Base-by-base conservation (phyloP, 1,139 yeast species). In the Saccharomyces uvarum region DNA sequence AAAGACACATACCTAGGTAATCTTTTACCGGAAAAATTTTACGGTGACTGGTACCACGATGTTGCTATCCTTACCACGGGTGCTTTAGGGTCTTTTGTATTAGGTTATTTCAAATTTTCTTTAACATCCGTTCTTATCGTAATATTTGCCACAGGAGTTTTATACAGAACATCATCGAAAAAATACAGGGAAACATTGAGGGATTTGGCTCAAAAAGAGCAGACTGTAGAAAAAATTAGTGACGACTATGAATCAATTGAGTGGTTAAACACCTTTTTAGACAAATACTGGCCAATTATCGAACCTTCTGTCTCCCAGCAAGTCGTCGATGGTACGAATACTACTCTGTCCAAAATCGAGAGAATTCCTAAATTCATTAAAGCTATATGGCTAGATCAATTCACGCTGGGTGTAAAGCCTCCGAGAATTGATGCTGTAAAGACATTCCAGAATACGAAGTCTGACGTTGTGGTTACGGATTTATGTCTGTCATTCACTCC, bases 41-140 rank as follows among this genome's bases (percentile, higher is more conserved):
- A 86, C 64, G 99, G 99, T 54, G 97, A 93, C 66, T 93, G 99
- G 98, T 93, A 85, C 68, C 99, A 93, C 69, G 85, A 86, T 59
- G 84, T 86, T 14, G 97, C 81, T 0, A 77, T 82, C 50, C 75
- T 89, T 59, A 73, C 85, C 29, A 71, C 78, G 6, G 88, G 87
- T 1, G 90, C 86, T 0, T 67, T 86, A 13, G 69, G 86, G 21
- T 87, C 96, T 1, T 91, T 95, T 85, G 60, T 84, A 7, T 69
- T 88, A 50, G 99, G 98, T 14, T 80, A 86, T 73, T 80, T 87
- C 59, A 78, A 83, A 52, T 86, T 90, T 63, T 82, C 90, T 6
- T 68, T 91, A 55, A 95, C 95, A 3, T 89, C 96, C 56, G 81
- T 90, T 51, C 87, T 89, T 66, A 77, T 89, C 61, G 75, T 93